phyloP scores from a whole-genome alignment of 345 rosid species.

The Eucalyptus pauciflora region DNA sequence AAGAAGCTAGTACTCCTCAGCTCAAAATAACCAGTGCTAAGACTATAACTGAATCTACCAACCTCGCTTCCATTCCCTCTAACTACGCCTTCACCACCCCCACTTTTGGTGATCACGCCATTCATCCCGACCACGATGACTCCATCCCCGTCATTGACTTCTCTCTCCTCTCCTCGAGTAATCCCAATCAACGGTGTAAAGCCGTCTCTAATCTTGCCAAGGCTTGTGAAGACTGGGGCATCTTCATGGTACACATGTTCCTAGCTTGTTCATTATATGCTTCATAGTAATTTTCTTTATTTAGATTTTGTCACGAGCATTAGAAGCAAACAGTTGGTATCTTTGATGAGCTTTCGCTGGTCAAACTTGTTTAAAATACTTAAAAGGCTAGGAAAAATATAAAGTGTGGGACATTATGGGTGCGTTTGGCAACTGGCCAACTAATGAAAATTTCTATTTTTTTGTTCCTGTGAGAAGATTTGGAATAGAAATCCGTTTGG shows the following conservation, averaged over 20 bases:
- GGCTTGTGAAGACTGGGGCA: slow-evolving; percentile 56
- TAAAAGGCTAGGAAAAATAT: too few species aligned
- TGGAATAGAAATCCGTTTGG: too few species aligned
- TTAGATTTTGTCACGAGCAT: not conserved
- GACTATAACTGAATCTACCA: not conserved
- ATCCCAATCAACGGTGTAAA: slow-evolving; percentile 17
- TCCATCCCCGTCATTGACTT: slow-evolving; percentile 32
- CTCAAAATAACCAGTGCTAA: not conserved
- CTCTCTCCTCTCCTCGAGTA: slow-evolving; percentile 18
- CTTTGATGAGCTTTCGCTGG: not conserved
- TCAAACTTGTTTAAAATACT: not conserved
- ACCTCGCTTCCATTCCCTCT: not conserved
- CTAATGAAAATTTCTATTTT: too few species aligned
- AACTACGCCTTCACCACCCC: not conserved
- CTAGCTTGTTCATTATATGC: not conserved
- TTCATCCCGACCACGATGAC: not conserved
- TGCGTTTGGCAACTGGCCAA: too few species aligned
- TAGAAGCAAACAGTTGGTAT: not conserved
- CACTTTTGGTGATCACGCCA: not conserved
- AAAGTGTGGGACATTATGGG: too few species aligned
- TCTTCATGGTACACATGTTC: slow-evolving; percentile 28
- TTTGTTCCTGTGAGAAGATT: accelerated
- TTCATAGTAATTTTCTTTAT: not conserved
- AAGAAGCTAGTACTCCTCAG: not conserved
- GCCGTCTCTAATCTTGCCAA: slow-evolving; percentile 17